phyloP scores from a whole-genome alignment of 1,284 basidiomycete genomes.

The Puccinia brachypodii region DNA sequence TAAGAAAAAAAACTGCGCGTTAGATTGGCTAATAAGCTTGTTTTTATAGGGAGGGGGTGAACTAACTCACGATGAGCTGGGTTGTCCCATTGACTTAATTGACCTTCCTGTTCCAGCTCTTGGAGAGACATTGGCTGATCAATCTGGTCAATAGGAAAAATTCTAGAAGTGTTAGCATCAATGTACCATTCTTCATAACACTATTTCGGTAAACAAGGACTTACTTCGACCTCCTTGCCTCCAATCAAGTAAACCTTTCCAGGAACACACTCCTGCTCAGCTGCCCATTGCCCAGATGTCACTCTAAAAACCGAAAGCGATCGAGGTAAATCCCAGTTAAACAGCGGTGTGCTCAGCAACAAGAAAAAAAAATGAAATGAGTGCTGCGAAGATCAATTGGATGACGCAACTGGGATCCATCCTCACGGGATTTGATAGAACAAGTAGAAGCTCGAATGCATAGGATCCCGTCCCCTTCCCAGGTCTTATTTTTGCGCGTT shows the following conservation, averaged over 20 bases:
- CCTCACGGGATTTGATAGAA: constrained; percentile 28
- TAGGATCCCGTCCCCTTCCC: constrained; percentile 66
- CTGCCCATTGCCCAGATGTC: constrained; percentile 26
- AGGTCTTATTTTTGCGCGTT: constrained; percentile 78
- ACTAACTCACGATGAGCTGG: neutral
- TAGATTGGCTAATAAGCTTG: neutral
- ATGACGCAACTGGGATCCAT: constrained; percentile 23
- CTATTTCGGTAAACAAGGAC: constrained; percentile 23
- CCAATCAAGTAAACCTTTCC: constrained; percentile 53
- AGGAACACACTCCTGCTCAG: constrained; percentile 49
- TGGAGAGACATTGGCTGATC: constrained; percentile 50
- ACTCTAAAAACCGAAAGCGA: neutral
- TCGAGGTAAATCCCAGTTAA: neutral
- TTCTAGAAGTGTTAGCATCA: constrained; percentile 35
- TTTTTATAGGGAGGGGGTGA: neutral
- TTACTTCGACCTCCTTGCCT: constrained; percentile 53
- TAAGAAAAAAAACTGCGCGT: neutral
- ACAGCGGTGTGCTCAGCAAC: neutral
- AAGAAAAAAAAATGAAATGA: neutral
- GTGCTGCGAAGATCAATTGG: no score
- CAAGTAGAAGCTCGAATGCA: constrained; percentile 44
- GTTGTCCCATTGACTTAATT: neutral
- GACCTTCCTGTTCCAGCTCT: constrained; percentile 39
- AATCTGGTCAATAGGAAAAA: constrained; percentile 51
- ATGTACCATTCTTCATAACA: neutral